Conservation (phyloP, 768 basidiomycete species). For the Kwoniella sp. region DNA sequence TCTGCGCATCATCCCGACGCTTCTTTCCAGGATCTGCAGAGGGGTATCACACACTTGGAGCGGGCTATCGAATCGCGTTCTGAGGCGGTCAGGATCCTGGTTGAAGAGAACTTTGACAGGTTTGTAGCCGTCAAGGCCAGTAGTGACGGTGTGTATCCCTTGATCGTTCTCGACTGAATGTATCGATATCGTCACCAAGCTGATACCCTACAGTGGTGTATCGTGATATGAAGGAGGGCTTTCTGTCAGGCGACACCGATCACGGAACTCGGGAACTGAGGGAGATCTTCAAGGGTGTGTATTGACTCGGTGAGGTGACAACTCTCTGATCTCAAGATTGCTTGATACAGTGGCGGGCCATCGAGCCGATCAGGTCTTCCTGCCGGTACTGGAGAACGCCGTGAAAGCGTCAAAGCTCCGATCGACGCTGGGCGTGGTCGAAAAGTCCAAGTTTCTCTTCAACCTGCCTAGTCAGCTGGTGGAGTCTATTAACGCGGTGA, state of each 20-base stretch:
- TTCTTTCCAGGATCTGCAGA: slow-evolving; percentile 81
- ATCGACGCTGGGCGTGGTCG: slow-evolving; percentile 89
- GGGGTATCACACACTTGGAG: slow-evolving; percentile 69
- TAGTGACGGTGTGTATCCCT: slow-evolving; percentile 67
- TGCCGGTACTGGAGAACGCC: slow-evolving; percentile 91
- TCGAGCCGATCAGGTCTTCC: slow-evolving; percentile 91
- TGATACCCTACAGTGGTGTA: slow-evolving; percentile 62
- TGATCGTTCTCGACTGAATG: neutral
- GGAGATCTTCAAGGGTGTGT: slow-evolving; percentile 77
- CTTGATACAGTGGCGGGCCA: slow-evolving; percentile 67
- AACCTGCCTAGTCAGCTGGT: slow-evolving; percentile 88
- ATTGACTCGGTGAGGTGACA: too few relatives aligned
- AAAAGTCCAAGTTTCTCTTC: slow-evolving; percentile 96
- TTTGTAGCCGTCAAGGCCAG: slow-evolving; percentile 96
- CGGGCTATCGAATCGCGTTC: slow-evolving; percentile 82
- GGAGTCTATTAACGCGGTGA: slow-evolving; percentile 81
- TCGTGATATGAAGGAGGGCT: slow-evolving; percentile 86
- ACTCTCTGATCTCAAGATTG: neutral
- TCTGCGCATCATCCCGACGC: slow-evolving; percentile 90
- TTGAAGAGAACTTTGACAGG: slow-evolving; percentile 96
- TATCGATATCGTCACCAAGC: neutral
- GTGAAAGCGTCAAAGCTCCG: slow-evolving; percentile 89
- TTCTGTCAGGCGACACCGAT: slow-evolving; percentile 70
- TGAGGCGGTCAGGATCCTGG: slow-evolving; percentile 87
- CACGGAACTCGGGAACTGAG: slow-evolving; percentile 76